Evolutionary conservation across 768 basidiomycete genomes (phyloP).

Genomic region (Pleurotus tuoliensis): DNA sequence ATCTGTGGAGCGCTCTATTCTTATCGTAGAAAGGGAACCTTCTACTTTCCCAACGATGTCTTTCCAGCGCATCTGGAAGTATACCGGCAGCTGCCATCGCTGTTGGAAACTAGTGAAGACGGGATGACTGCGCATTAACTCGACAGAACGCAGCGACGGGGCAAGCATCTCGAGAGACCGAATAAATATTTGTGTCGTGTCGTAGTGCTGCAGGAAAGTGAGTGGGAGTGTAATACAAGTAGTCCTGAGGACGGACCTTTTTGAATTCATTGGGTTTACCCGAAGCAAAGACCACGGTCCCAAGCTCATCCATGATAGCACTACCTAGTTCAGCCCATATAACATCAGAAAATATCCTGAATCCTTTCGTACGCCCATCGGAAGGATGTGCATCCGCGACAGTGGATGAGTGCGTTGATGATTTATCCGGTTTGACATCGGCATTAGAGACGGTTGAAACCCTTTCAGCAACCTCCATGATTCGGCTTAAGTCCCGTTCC

Average conservation of each 20-base stretch:
- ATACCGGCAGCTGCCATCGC: slow-evolving; percentile 95
- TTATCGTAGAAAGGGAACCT: slow-evolving; percentile 46
- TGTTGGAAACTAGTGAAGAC: slow-evolving; percentile 70
- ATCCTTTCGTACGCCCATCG: slow-evolving; percentile 36
- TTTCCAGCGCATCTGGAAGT: slow-evolving; percentile 97
- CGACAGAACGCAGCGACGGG: slow-evolving; percentile 67
- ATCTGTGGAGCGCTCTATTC: slow-evolving; percentile 27
- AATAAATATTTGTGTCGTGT: slow-evolving; percentile 79
- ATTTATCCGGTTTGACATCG: slow-evolving; percentile 15
- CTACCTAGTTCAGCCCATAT: slow-evolving; percentile 84
- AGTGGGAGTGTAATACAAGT: slow-evolving; percentile 1
- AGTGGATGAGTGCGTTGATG: neutral
- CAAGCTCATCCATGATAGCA: slow-evolving; percentile 83
- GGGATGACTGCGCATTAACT: slow-evolving; percentile 68
- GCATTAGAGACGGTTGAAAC: slow-evolving; percentile 47
- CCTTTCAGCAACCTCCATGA: slow-evolving; percentile 77
- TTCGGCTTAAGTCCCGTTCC: slow-evolving; percentile 64
- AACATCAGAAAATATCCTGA: slow-evolving; percentile 84
- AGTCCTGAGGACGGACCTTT: slow-evolving; percentile 46
- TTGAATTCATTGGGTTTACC: slow-evolving; percentile 90
- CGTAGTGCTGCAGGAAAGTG: slow-evolving; percentile 61
- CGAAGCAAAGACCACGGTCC: slow-evolving; percentile 80
- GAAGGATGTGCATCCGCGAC: neutral
- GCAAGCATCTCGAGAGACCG: slow-evolving; percentile 78
- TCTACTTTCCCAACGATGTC: slow-evolving; percentile 82